These are phyloP conservation scores for Heliamphora pulchella DNA, from an alignment of 179 eudicot species.

Conservation along the genomic window DNA sequence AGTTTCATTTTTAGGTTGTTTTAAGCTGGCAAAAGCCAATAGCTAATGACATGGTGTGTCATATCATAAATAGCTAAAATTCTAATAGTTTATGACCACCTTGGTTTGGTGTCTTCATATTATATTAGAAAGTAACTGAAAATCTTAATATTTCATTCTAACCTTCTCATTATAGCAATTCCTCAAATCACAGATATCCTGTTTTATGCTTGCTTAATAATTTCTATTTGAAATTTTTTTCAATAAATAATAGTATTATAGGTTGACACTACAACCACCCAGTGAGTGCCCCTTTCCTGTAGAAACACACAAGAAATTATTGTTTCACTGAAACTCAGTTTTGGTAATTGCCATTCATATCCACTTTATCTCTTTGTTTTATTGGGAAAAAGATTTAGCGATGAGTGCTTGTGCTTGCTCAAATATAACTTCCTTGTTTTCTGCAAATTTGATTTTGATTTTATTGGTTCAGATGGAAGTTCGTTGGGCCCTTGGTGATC, in stretches of 20 bases:
- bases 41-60: not conserved
- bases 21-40: not conserved
- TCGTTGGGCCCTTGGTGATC: slow-evolving; percentile 83
- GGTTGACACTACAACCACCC: not conserved
- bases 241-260: not conserved
- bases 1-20: not conserved
- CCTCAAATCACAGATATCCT: not conserved
- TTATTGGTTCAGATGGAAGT: slow-evolving; percentile 68
- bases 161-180: not conserved
- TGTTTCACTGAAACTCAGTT: not conserved
- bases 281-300: not conserved
- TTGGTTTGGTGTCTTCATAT: not conserved
- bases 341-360: not conserved
- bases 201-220: not conserved
- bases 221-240: too few relatives aligned
- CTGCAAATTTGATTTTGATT: not conserved
- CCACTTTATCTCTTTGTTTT: not conserved
- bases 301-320: not conserved
- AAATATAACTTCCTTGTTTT: not conserved
- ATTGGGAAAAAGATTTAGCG: not conserved
- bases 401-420: not conserved
- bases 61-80: not conserved
- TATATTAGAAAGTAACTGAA: not conserved
- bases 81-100: not conserved
- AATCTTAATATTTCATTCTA: not conserved